Conservation (phyloP, 2,329 filamentous ascomycete genomes). For the Hypoxylon sp. region DNA sequence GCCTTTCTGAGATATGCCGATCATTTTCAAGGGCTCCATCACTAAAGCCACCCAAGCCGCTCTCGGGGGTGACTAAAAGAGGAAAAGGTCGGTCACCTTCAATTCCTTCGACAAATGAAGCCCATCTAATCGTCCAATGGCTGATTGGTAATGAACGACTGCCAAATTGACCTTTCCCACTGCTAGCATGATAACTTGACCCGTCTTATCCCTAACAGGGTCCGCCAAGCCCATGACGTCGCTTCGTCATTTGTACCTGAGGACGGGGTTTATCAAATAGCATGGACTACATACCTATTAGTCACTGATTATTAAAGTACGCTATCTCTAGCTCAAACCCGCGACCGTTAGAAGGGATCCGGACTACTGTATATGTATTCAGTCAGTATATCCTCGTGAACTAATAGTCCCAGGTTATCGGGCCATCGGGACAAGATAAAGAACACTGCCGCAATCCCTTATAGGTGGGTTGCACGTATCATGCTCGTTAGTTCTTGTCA, state of each 20-base stretch:
- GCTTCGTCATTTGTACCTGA: conserved; percentile 35
- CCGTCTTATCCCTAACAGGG: conserved; percentile 28
- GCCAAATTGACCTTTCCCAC: conserved; percentile 30
- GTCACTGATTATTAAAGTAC: conserved; percentile 42
- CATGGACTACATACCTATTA: conserved; percentile 28
- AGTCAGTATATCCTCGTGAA: conserved; percentile 12
- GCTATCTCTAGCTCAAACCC: conserved; percentile 24
- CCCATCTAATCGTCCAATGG: conserved; percentile 37
- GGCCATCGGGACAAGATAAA: conserved; percentile 35
- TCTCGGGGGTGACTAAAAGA: conserved; percentile 37
- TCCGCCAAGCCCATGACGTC: conserved; percentile 41
- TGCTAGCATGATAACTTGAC: conserved; percentile 13
- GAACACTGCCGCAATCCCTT: conserved; percentile 11
- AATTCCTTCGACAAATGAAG: conserved; percentile 44
- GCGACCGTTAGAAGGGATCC: conserved; percentile 13
- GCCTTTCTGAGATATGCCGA: conserved; percentile 48
- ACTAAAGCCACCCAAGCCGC: conserved; percentile 16
- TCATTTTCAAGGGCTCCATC: conserved; percentile 38
- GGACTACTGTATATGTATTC: conserved; percentile 5
- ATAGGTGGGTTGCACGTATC: conserved; percentile 32
- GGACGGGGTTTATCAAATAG: conserved; percentile 5
- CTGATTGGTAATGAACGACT: conserved; percentile 24
- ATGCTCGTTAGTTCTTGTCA: conserved; percentile 23
- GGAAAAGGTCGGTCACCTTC: conserved; percentile 39
- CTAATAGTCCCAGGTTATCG: conserved; percentile 26